phyloP scores from a whole-genome alignment of 495 filamentous ascomycete species.

The Chaetomium fimeti region DNA sequence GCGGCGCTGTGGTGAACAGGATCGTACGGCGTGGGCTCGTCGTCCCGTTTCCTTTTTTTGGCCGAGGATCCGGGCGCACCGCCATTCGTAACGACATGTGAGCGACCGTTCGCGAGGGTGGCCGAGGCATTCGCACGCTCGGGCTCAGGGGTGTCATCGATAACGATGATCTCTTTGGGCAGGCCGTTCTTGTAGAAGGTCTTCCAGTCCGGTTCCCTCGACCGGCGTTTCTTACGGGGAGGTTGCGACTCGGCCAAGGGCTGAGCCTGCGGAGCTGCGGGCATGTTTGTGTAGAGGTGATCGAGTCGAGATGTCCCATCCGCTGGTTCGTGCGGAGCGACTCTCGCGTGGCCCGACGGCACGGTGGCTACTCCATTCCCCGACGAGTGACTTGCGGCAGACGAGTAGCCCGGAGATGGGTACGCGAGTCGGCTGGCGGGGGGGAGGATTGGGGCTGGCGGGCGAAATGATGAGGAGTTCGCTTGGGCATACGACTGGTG shows the following conservation, averaged over 20 bases:
- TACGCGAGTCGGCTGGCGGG: constrained; percentile 50
- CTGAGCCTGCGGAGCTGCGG: constrained; percentile 35
- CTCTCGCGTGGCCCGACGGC: constrained; percentile 35
- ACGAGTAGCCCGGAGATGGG: constrained; percentile 40
- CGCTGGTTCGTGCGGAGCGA: constrained; percentile 34
- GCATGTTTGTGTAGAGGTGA: constrained; percentile 39
- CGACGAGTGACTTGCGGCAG: constrained; percentile 36
- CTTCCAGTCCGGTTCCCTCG: constrained; percentile 76
- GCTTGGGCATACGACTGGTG: constrained; percentile 33
- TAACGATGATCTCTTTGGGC: constrained; percentile 92
- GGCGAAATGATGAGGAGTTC: constrained; percentile 51
- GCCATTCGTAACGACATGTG: constrained; percentile 22
- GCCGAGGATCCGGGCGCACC: constrained; percentile 30
- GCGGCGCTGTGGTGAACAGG: constrained; percentile 42
- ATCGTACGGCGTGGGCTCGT: constrained; percentile 48
- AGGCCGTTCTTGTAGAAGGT: constrained; percentile 91
- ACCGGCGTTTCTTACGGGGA: constrained; percentile 54
- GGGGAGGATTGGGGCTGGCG: constrained; percentile 50
- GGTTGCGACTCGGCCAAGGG: constrained; percentile 34
- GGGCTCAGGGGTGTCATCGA: constrained; percentile 81
- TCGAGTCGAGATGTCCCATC: constrained; percentile 29
- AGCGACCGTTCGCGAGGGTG: constrained; percentile 34
- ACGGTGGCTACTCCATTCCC: constrained; percentile 40
- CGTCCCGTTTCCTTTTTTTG: constrained; percentile 53
- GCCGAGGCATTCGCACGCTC: constrained; percentile 40